These are phyloP conservation scores for Monilinia polystroma DNA, from an alignment of 2,329 filamentous ascomycete genomes.

Conservation along the genomic window DNA sequence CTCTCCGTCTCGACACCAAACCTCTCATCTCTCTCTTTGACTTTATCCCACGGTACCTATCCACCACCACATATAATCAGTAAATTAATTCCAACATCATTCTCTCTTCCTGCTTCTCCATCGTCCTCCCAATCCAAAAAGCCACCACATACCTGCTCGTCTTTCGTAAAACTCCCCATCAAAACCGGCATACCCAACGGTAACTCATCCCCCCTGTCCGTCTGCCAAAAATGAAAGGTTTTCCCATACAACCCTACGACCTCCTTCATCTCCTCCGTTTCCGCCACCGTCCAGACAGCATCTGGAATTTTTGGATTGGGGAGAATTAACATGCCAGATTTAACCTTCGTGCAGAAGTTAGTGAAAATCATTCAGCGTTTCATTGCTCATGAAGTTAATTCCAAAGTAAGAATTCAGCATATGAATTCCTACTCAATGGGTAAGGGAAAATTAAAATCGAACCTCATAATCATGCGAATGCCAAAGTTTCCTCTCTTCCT, in stretches of 20 bases:
- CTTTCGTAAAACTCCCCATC: slow-evolving; percentile 23
- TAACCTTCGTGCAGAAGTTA: slow-evolving; percentile 30
- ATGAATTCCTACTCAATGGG: no score
- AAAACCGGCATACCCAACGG: slow-evolving; percentile 21
- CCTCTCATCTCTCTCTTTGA: slow-evolving; percentile 53
- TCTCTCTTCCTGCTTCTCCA: neutral
- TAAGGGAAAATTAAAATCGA: slow-evolving; percentile 44
- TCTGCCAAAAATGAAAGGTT: slow-evolving; percentile 83
- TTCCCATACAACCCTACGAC: slow-evolving; percentile 77
- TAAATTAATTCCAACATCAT: neutral
- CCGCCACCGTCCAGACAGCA: slow-evolving; percentile 69
- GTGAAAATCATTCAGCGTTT: no score
- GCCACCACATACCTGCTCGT: slow-evolving; percentile 1
- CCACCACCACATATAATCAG: slow-evolving; percentile 19
- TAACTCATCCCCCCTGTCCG: slow-evolving; percentile 57
- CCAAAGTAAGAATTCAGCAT: no score
- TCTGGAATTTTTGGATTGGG: slow-evolving; percentile 56
- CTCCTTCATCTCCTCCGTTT: slow-evolving; percentile 78
- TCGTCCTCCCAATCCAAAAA: neutral
- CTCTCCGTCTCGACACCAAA: slow-evolving; percentile 51
- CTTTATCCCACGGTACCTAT: slow-evolving; percentile 37
- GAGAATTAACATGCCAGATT: slow-evolving; percentile 71
- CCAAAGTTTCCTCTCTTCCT: slow-evolving; percentile 73
- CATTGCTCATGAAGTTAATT: no score
- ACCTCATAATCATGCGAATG: slow-evolving; percentile 66